Percentiles rank a stretch among this genome's conserved stretches.
phyloP scores from a whole-genome alignment of 139 green algal species.

The Coccomyxa sp. region DNA sequence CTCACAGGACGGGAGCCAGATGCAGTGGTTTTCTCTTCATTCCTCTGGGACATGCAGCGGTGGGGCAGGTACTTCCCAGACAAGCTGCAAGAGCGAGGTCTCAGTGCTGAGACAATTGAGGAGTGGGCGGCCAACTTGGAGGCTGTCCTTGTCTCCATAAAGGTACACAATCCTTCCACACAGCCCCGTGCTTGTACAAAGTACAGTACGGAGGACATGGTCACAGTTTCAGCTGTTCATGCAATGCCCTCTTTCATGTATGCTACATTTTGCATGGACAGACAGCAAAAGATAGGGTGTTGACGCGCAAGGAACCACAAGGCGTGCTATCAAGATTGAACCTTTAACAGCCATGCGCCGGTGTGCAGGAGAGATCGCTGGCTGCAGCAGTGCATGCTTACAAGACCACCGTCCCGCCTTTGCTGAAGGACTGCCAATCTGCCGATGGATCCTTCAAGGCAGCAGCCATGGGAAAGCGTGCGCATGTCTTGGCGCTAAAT shows the following conservation, averaged over 20 bases:
- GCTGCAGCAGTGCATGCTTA: neutral
- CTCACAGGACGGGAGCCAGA: neutral
- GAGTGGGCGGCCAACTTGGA: neutral
- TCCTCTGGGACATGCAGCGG: neutral
- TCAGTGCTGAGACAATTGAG: neutral
- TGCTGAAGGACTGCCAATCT: neutral
- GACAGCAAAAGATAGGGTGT: neutral
- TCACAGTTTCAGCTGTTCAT: neutral
- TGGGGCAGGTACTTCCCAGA: neutral
- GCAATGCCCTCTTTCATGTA: neutral
- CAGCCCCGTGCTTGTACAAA: no score
- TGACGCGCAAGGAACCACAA: neutral
- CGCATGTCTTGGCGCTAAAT: neutral
- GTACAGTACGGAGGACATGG: no score
- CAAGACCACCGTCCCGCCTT: neutral
- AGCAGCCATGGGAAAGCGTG: neutral
- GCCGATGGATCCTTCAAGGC: neutral
- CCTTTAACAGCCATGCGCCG: neutral
- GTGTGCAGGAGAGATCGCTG: neutral
- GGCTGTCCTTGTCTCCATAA: neutral
- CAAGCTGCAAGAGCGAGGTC: neutral
- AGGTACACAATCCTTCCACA: neutral
- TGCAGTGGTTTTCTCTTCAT: neutral
- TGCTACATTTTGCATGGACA: neutral
- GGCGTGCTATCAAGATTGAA: neutral